Conservation (phyloP, 805 yeast species). For the Starmerella scarabaei region DNA sequence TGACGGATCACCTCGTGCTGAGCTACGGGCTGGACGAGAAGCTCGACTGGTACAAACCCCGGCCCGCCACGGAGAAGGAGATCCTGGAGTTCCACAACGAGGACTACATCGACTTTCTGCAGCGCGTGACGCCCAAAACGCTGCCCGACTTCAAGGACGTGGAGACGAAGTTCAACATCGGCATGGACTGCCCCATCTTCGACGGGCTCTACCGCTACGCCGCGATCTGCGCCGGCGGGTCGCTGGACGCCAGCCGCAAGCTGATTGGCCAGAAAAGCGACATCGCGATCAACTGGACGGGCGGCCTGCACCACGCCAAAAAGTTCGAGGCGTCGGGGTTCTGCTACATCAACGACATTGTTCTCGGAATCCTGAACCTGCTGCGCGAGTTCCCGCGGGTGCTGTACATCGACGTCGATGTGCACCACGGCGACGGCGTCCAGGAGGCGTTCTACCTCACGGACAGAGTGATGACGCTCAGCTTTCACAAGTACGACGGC, state of each 20-base stretch:
- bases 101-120: slow-evolving; percentile 69
- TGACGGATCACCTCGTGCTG: slow-evolving; percentile 82
- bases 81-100: slow-evolving; percentile 71
- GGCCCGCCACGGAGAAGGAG: slow-evolving; percentile 72
- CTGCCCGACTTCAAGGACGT: slow-evolving; percentile 44
- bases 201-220: slow-evolving; percentile 88
- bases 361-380: slow-evolving; percentile 65
- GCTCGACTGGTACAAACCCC: slow-evolving; percentile 80
- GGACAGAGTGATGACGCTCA: slow-evolving; percentile 79
- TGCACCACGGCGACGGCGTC: slow-evolving; percentile 92
- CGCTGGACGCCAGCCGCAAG: slow-evolving; percentile 80
- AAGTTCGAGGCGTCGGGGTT: slow-evolving; percentile 83
- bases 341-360: slow-evolving; percentile 84
- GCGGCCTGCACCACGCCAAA: slow-evolving; percentile 88
- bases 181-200: slow-evolving; percentile 88
- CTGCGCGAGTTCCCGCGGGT: slow-evolving; percentile 76
- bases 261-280: slow-evolving; percentile 72
- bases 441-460: slow-evolving; percentile 89
- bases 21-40: slow-evolving; percentile 74
- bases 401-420: slow-evolving; percentile 75
- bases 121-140: slow-evolving; percentile 64
- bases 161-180: slow-evolving; percentile 67
- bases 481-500: slow-evolving; percentile 80
- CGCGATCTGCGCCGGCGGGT: slow-evolving; percentile 75
- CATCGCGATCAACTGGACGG: slow-evolving; percentile 86